A percentile compares a stretch with the other conserved stretches of the same genome.
These are phyloP conservation scores for Myotisia sp. DNA, from an alignment of 2,329 filamentous ascomycete species.

Conservation along the genomic window DNA sequence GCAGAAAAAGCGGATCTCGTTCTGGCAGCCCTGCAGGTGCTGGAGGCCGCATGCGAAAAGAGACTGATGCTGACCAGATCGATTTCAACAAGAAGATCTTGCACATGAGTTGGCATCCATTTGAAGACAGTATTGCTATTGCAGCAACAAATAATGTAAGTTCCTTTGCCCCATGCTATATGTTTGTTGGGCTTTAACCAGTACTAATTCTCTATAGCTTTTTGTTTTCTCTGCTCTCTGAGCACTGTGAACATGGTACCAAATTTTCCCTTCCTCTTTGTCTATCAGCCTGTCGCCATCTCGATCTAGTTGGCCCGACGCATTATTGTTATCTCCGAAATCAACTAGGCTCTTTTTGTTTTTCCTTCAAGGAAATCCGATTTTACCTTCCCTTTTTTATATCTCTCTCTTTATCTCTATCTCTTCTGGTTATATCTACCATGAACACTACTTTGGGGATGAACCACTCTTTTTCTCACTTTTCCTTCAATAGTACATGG, in stretches of 20 bases:
- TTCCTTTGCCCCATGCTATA: slow-evolving; percentile 13
- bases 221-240: slow-evolving; percentile 69
- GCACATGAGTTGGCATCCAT: slow-evolving; percentile 99
- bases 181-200: slow-evolving; percentile 10
- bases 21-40: slow-evolving; percentile 78
- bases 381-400: too few relatives aligned
- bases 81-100: slow-evolving; percentile 99
- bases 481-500: too few relatives aligned
- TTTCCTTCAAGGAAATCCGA: too few relatives aligned
- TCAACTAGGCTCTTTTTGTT: too few relatives aligned
- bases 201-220: slow-evolving; percentile 36
- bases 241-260: slow-evolving; percentile 2
- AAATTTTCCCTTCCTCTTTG: neutral
- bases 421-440: too few relatives aligned
- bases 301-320: too few relatives aligned
- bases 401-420: too few relatives aligned
- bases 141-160: slow-evolving; percentile 98
- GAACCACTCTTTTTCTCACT: too few relatives aligned
- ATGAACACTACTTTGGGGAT: too few relatives aligned
- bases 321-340: too few relatives aligned
- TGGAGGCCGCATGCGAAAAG: slow-evolving; percentile 91
- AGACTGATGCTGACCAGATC: slow-evolving; percentile 97
- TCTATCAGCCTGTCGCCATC: neutral
- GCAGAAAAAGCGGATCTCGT: slow-evolving; percentile 78
- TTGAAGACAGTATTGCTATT: slow-evolving; percentile 98